These are phyloP conservation scores for Hirsutella rhossiliensis DNA, from an alignment of 2,329 filamentous ascomycete species.

Conservation along the genomic window DNA sequence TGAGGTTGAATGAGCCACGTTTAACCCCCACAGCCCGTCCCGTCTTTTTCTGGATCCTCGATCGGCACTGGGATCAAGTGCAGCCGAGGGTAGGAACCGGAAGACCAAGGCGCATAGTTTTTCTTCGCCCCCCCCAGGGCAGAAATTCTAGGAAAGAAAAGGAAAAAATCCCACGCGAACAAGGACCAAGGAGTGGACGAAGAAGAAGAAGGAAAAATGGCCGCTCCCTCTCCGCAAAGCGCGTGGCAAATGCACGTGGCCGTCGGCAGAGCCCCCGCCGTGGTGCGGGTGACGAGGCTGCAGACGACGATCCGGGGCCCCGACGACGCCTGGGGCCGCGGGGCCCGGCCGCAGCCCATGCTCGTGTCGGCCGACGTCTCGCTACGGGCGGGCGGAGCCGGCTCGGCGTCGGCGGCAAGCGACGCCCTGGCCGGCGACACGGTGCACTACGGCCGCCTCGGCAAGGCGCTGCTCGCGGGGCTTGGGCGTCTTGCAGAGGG, in stretches of 20 bases:
- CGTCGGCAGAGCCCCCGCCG: slow-evolving; percentile 22
- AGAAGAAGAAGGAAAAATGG: slow-evolving; percentile 2
- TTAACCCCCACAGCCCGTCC: no score
- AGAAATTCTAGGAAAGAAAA: no score
- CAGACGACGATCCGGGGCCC: slow-evolving; percentile 42
- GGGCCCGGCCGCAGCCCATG: slow-evolving; percentile 46
- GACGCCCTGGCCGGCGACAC: slow-evolving; percentile 58
- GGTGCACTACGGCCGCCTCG: slow-evolving; percentile 61
- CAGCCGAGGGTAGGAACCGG: no score
- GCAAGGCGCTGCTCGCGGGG: slow-evolving; percentile 47
- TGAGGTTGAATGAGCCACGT: no score
- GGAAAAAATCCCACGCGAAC: no score
- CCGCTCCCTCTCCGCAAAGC: slow-evolving; percentile 11
- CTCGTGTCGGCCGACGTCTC: slow-evolving; percentile 47
- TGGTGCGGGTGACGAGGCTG: slow-evolving; percentile 51
- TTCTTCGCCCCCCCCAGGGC: no score
- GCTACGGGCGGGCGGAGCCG: slow-evolving; percentile 45
- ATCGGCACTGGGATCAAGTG: no score
- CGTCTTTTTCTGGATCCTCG: no score
- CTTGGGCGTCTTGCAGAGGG: slow-evolving; percentile 19
- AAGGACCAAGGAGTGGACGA: no score
- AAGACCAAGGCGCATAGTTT: no score
- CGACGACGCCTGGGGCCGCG: slow-evolving; percentile 57
- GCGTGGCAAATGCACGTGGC: slow-evolving; percentile 12
- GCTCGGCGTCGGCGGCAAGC: slow-evolving; percentile 38